Conservation (phyloP, 2,329 filamentous ascomycete species). For the Chaetomiaceae sp. region DNA sequence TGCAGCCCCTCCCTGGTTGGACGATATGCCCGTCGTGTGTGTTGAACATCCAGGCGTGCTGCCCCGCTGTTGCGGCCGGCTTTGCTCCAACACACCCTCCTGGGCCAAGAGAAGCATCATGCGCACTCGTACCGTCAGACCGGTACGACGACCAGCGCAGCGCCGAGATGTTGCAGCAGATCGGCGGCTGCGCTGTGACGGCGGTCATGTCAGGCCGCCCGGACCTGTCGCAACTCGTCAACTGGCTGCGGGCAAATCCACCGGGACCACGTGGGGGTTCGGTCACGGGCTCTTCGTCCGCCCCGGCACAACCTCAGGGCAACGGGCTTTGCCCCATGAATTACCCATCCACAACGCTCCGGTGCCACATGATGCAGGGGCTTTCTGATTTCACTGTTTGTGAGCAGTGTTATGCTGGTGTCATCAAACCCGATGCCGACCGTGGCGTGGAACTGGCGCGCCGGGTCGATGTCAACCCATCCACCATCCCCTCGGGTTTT, state of each 20-base stretch:
- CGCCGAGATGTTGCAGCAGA: slow-evolving; percentile 7
- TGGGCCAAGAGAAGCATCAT: neutral
- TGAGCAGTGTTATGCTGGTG: slow-evolving; percentile 14
- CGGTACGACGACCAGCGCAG: slow-evolving; percentile 13
- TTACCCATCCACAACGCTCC: neutral
- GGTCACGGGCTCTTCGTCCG: neutral
- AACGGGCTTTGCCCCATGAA: slow-evolving; percentile 12
- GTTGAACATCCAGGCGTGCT: slow-evolving; percentile 9
- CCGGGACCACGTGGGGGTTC: neutral
- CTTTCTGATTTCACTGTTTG: slow-evolving; percentile 15
- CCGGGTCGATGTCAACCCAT: neutral
- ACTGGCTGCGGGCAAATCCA: slow-evolving; percentile 12
- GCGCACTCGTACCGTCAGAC: slow-evolving; percentile 8
- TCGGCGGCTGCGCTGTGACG: slow-evolving; percentile 6
- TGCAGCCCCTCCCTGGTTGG: slow-evolving; percentile 13
- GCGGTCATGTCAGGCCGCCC: neutral
- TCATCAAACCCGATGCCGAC: slow-evolving; percentile 4
- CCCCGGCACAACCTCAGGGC: neutral
- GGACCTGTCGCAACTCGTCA: slow-evolving; percentile 7
- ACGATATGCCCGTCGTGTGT: slow-evolving; percentile 11
- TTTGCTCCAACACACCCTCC: neutral
- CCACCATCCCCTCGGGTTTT: slow-evolving; percentile 2
- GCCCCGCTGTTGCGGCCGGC: slow-evolving; percentile 6
- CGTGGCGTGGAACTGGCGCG: slow-evolving; percentile 7
- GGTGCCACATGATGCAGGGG: slow-evolving; percentile 14